A percentile compares a stretch with the other conserved stretches of the same genome.
These are phyloP conservation scores for Paradendryphiella salina DNA, from an alignment of 2,329 filamentous ascomycete species.

Conservation along the genomic window DNA sequence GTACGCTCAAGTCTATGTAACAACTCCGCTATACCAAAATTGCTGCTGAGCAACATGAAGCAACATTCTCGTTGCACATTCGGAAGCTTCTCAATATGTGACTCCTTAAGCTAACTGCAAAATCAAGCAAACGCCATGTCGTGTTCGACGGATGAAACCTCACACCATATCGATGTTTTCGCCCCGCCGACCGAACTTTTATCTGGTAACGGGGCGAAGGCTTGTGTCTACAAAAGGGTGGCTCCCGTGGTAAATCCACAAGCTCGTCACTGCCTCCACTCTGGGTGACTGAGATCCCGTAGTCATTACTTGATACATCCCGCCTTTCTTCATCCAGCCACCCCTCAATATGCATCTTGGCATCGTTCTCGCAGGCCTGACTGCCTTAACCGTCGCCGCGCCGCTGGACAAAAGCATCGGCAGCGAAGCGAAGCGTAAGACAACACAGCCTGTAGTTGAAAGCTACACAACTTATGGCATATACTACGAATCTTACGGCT, in stretches of 20 bases:
- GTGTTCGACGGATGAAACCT: slow-evolving; percentile 10
- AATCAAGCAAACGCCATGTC: slow-evolving; percentile 1
- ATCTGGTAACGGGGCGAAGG: background rate
- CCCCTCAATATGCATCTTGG: slow-evolving; percentile 19
- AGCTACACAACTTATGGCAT: background rate
- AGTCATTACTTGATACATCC: background rate
- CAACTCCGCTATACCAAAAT: background rate
- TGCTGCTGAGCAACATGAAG: background rate
- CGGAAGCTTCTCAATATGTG: background rate
- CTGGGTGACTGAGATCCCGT: background rate
- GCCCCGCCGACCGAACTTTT: background rate
- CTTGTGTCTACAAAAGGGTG: slow-evolving; percentile 12
- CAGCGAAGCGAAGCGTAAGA: background rate
- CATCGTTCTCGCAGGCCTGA: slow-evolving; percentile 17
- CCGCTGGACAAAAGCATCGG: slow-evolving; percentile 15
- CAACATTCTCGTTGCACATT: background rate
- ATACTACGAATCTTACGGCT: slow-evolving; percentile 2
- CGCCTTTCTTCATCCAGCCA: background rate
- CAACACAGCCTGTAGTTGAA: background rate
- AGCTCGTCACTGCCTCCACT: background rate
- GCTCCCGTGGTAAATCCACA: background rate
- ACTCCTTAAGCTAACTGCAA: background rate
- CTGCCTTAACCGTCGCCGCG: slow-evolving; percentile 10
- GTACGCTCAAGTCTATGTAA: background rate
- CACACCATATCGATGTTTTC: slow-evolving; percentile 2